Base-by-base conservation (phyloP, 140 eudicot genomes). In the Eryngium alpinum region DNA sequence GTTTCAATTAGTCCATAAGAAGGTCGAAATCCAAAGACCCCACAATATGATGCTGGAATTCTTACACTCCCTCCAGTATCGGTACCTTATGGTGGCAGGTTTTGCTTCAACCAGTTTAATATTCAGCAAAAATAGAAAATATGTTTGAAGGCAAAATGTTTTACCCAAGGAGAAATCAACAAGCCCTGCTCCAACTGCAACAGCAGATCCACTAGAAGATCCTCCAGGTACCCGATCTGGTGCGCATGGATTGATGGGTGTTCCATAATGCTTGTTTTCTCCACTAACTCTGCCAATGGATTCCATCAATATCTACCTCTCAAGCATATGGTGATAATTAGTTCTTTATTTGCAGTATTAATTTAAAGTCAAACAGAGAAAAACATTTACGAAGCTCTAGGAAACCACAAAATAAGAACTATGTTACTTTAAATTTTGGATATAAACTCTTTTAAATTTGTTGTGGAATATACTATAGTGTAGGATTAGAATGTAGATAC, bases 11-110 rank as follows among this genome's bases (percentile, higher is more conserved):
- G 60, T 73, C 98, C 98, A 82, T 92, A 94, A 62, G 98, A 94
- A 21, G 97, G 97, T 19, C 98, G 98, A 78, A 94, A 87, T 77
- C 98, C 98, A 21, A 86, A 87, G 51, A 94, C 89, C 57, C 97
- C 97, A 80, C 98, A 94, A 74, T 92, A 94, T 17, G 98, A 90
- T 75, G 95, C 96, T 71, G 97, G 97, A 75, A 94, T 97, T 88
- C 98, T 88, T 80, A 92, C 92, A 88, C 98, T 94, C 84, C 98
- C 98, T 83, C 98, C 98, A 10, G 98, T 94, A 72, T 94, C 98
- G 21, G 98, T 94, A 76, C 98, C 98, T 38, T 94, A 77, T 21
- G 69, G 16, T 34, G 65, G 33, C 25, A 31, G 32, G 73, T n/a
- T 49, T 84, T 56, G 31, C 50, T 77, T 75, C 60, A 69, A 77